Base-by-base conservation (phyloP, 345 rosid species). In the Hypericum androsaemum region DNA sequence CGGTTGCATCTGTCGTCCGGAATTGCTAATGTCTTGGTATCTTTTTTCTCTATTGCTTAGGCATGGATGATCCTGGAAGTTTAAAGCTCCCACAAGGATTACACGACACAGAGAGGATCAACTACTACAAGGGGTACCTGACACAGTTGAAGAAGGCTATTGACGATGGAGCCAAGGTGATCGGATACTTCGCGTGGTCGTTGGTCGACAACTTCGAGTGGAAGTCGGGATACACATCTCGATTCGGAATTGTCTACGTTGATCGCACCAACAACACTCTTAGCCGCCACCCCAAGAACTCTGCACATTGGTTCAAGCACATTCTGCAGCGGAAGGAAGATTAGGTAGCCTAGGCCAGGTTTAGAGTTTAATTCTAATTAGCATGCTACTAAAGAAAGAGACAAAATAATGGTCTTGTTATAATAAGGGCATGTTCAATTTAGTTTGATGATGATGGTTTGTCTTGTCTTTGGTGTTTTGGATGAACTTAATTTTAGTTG, bases 171-270 rank as follows among this genome's bases (percentile, higher is more conserved):
- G 97, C 95, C 53, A 83, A 92, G 51, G 74, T 85, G 6, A 46
- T 53, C 7, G 98, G 95, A 41, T 92, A 92, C 73, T 92, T 92
- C 16, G 97, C 97, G 0, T 92, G 98, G 98, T 88, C 97, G 1
- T 65, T 92, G 83, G 85, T 92, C 0, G 97, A 92, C 67, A 92
- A 92, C 71, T 92, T 92, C 14, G 97, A 92, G 64, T 92, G 98
- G 98, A 66, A 76, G 59, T 77, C 66, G 37, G 97, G 95, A 52
- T 92, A 92, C 78, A 92, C 97, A 46, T 78, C 98, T 11, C 77
- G 96, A 74, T 92, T 92, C 5, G 97, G 97, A 54, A 88, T 92
- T 12, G 95, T 92, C 22, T 92, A 85, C 64, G 82, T 92, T 42
- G 90, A 92, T 61, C 85, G 61, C 66, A 42, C 49, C 57, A 83